These are phyloP conservation scores for Calonectria pauciramosa DNA, from an alignment of 2,329 filamentous ascomycete species.

Conservation along the genomic window DNA sequence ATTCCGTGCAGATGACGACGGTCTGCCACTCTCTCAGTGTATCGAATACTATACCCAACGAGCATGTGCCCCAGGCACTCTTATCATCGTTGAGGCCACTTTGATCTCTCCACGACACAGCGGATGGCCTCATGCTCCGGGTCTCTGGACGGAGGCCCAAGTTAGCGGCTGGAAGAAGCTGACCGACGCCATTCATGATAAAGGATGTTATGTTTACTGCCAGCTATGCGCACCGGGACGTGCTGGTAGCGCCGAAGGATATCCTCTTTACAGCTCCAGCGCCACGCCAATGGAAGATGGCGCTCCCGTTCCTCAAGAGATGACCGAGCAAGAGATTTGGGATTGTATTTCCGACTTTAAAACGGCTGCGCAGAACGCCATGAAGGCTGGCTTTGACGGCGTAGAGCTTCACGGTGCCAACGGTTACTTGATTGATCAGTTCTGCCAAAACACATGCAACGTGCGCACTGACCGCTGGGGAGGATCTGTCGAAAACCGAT, in stretches of 20 bases:
- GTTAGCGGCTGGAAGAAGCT: constrained; percentile 19
- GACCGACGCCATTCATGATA: constrained; percentile 17
- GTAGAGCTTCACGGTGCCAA: constrained; percentile 62
- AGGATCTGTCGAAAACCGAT: not conserved
- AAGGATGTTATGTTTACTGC: not conserved
- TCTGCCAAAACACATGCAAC: not conserved
- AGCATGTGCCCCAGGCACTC: not conserved
- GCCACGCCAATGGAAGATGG: not conserved
- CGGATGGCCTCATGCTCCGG: constrained; percentile 6
- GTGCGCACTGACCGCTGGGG: not conserved
- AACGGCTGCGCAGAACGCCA: constrained; percentile 53
- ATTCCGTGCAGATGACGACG: not conserved
- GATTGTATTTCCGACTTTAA: constrained; percentile 8
- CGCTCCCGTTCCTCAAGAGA: not conserved
- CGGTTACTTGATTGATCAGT: not conserved
- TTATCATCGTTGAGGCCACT: not conserved
- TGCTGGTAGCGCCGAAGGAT: not conserved
- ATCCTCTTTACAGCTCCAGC: not conserved
- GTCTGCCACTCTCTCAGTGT: not conserved
- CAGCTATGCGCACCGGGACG: not conserved
- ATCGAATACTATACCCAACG: not conserved
- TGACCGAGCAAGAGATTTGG: constrained; percentile 7
- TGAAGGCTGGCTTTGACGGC: constrained; percentile 76
- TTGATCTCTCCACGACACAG: not conserved
- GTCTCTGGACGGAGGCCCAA: constrained; percentile 19